A percentile compares a stretch with the other conserved stretches of the same genome.
Evolutionary conservation across 768 basidiomycete species (phyloP).

Genomic region (Auriscalpium vulgare): DNA sequence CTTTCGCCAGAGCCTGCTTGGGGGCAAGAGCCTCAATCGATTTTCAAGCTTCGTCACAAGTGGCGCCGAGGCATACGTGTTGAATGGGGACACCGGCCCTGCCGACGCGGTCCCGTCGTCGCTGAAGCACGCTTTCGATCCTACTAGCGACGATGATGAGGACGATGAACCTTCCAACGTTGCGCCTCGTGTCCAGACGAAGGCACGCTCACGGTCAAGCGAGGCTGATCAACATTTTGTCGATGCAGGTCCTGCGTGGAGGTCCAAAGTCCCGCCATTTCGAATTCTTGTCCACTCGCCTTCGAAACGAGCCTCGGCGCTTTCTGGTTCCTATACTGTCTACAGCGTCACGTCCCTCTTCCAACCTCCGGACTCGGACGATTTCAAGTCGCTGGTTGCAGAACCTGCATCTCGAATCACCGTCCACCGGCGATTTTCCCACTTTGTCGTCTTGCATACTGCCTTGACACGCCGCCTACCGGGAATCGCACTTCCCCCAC

Average conservation of each 20-base stretch:
- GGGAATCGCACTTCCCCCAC: constrained; percentile 69
- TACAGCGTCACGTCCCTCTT: constrained; percentile 78
- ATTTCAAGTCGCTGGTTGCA: constrained; percentile 13
- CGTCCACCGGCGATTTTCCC: constrained; percentile 77
- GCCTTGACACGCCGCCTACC: constrained; percentile 62
- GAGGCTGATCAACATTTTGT: constrained; percentile 68
- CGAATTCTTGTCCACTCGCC: constrained; percentile 73
- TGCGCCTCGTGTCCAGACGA: constrained; percentile 21
- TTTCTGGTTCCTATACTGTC: constrained; percentile 66
- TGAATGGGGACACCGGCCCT: constrained; percentile 47
- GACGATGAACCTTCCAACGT: constrained; percentile 30
- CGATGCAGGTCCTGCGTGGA: constrained; percentile 67
- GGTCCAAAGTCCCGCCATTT: constrained; percentile 64
- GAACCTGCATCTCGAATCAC: constrained; percentile 46
- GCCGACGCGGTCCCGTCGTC: constrained; percentile 13
- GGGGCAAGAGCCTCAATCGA: constrained; percentile 74
- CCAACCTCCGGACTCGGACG: constrained; percentile 22
- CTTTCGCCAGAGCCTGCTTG: constrained; percentile 62
- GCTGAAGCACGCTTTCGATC: constrained; percentile 15
- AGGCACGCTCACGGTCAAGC: constrained; percentile 5
- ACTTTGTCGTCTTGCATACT: constrained; percentile 73
- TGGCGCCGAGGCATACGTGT: constrained; percentile 76
- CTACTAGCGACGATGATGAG: constrained; percentile 24
- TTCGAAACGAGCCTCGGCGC: constrained; percentile 57
- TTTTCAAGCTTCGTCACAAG: constrained; percentile 83